Evolutionary conservation across 1,284 basidiomycete genomes (phyloP).

Genomic region (Marasmius oreades): DNA sequence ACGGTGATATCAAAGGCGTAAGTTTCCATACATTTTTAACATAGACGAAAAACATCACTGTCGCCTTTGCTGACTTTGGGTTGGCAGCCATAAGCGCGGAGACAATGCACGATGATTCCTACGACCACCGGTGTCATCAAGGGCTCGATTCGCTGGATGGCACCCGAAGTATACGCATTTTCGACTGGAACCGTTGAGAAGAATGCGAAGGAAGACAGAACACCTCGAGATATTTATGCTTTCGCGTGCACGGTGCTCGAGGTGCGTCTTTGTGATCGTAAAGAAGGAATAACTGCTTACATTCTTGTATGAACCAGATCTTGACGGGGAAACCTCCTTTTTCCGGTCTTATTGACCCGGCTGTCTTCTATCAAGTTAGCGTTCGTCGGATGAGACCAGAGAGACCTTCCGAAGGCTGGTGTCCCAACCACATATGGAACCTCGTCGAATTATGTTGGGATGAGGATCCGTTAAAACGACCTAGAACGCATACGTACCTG

Average conservation of each 20-base stretch:
- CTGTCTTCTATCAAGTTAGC: background rate
- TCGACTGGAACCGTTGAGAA: background rate
- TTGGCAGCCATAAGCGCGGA: background rate
- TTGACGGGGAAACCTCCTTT: background rate
- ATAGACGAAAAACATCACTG: background rate
- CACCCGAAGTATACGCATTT: conserved; percentile 2
- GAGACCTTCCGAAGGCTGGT: background rate
- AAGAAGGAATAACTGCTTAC: background rate
- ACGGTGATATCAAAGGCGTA: conserved; percentile 11
- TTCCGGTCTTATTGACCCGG: background rate
- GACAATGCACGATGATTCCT: background rate
- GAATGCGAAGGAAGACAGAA: background rate
- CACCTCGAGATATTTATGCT: conserved; percentile 9
- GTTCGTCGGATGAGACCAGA: background rate
- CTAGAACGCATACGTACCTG: background rate
- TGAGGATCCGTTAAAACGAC: background rate
- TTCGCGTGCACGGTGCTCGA: conserved; percentile 8
- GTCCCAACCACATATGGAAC: background rate
- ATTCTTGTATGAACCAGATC: background rate
- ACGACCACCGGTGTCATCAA: background rate
- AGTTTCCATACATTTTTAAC: background rate
- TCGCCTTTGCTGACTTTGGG: background rate
- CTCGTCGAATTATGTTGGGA: background rate
- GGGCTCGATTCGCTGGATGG: conserved; percentile 7
- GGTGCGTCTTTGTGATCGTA: conserved; percentile 1